Evolutionary conservation across 805 yeast species (phyloP), one percentile per base, ranked within the genome.

Genomic region (Phaffomyces antillensis): DNA sequence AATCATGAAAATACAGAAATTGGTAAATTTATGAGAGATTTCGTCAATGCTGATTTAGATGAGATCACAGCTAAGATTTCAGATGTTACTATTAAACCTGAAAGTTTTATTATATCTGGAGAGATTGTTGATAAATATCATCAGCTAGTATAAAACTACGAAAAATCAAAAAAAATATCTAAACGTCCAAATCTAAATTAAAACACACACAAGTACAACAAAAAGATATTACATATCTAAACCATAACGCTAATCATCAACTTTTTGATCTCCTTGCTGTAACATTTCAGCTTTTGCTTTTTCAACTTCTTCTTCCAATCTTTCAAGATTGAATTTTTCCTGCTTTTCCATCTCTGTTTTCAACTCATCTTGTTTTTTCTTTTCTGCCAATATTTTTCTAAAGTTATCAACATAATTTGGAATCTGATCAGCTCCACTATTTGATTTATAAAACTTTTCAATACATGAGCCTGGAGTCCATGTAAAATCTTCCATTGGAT

Each of bases 1-100:
- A 85, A 83, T 63, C 86, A 78, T 58, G 97, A 90, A 66, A 90
- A 91, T 65, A 87, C 71, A 36, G 96, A 87, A 54, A 75, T 90
- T 48, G 96, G 96, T 5, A 59, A 69, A 24, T 86, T 83, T 60
- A 73, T 89, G 81, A 84, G 74, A 39, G 52, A 68, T 7, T 71
- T 56, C 63, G 77, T 60, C 67, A 73, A 53, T 10, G 66, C 75
- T 9, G 69, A 76, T 55, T 66, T 83, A 53, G 53, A 53, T 0
- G 51, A 70, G 26, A 70, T 83, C 3, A 79, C 86, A 1, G 61
- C 70, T 25, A 47, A 68, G 59, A 57, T 83, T 38, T 66, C 70
- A 45, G 73, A 72, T 30, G 75, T 79, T 3, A 62, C 71, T 37
- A 84, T 79, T 53, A 49, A 49, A 36, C 62, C 62, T 35, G 10